Evolutionary conservation across 208 protist species (phyloP).

Genomic region (Herpetomonas samuelpessoai): DNA sequence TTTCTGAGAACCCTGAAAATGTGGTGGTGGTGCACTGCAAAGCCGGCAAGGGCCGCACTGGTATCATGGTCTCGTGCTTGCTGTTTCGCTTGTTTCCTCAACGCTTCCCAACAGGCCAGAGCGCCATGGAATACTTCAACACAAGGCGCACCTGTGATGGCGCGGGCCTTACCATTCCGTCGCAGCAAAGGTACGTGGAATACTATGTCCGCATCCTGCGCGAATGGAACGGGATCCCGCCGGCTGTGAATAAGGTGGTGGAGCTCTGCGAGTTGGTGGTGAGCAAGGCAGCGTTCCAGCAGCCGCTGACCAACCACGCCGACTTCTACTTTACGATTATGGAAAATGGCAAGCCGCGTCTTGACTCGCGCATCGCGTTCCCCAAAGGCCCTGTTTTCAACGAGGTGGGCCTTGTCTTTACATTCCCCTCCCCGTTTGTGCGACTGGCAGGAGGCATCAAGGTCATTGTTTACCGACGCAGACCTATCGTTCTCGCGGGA

Average conservation of each 20-base stretch:
- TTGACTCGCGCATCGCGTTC: conserved; percentile 42
- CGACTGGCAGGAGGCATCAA: conserved; percentile 28
- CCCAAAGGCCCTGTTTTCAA: conserved; percentile 19
- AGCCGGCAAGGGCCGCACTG: conserved; percentile 96
- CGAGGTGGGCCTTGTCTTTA: conserved; percentile 25
- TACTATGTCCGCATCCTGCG: conserved; percentile 35
- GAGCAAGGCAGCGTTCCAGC: conserved; percentile 5
- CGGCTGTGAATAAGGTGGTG: conserved; percentile 2
- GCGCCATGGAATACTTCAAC: conserved; percentile 65
- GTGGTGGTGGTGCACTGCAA: conserved; percentile 95
- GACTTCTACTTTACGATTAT: conserved; percentile 45
- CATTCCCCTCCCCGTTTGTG: conserved; percentile 16
- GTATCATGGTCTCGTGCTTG: conserved; percentile 91
- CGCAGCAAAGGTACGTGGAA: conserved; percentile 54
- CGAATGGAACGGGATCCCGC: conserved; percentile 21
- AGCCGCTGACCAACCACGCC: neutral
- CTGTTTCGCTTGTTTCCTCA: conserved; percentile 41
- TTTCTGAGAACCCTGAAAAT: conserved; percentile 63
- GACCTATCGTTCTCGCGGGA: conserved; percentile 18
- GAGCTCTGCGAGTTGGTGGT: conserved; percentile 7
- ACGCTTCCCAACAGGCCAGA: conserved; percentile 26
- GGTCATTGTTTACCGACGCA: conserved; percentile 33
- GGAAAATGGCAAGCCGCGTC: conserved; percentile 20
- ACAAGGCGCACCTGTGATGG: conserved; percentile 55
- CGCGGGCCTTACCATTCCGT: conserved; percentile 86